Percentiles rank a stretch among this genome's conserved stretches.
phyloP scores from a whole-genome alignment of 179 eudicot species.

The Gypsophila paniculata region DNA sequence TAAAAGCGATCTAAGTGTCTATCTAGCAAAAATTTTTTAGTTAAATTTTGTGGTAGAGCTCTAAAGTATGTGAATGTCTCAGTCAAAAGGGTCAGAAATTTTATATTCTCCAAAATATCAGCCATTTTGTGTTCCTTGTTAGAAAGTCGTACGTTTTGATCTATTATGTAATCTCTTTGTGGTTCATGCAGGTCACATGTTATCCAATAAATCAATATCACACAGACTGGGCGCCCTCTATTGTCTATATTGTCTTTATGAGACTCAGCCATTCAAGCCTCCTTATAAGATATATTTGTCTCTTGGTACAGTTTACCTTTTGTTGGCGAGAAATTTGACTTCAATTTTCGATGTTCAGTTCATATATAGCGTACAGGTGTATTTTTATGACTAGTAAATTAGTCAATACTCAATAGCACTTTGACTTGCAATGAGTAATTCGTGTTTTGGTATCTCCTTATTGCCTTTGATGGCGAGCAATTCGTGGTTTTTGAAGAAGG shows the following conservation, averaged over 20 bases:
- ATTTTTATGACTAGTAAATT: constrained; percentile 6
- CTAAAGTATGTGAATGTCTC: background rate
- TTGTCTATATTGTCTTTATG: constrained; percentile 73
- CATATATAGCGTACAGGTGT: background rate
- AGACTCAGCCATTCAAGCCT: constrained; percentile 86
- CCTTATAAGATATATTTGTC: constrained; percentile 68
- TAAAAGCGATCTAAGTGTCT: background rate
- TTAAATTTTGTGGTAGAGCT: no score
- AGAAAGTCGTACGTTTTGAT: background rate
- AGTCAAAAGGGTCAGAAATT: background rate
- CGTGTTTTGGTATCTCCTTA: background rate
- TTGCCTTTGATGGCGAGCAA: no score
- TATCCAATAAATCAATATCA: constrained; percentile 39
- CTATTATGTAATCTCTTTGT: background rate
- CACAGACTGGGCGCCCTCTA: constrained; percentile 72
- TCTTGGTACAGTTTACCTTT: constrained; percentile 45
- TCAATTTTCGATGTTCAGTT: background rate
- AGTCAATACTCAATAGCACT: background rate
- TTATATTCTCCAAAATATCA: background rate
- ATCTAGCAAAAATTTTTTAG: constrained; percentile 4
- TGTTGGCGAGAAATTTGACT: background rate
- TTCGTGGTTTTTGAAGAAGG: background rate
- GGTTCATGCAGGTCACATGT: constrained; percentile 54
- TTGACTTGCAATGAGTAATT: background rate
- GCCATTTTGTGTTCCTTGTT: background rate